Base-by-base conservation (phyloP, 2,329 filamentous ascomycete species). In the Epichloe scottii region DNA sequence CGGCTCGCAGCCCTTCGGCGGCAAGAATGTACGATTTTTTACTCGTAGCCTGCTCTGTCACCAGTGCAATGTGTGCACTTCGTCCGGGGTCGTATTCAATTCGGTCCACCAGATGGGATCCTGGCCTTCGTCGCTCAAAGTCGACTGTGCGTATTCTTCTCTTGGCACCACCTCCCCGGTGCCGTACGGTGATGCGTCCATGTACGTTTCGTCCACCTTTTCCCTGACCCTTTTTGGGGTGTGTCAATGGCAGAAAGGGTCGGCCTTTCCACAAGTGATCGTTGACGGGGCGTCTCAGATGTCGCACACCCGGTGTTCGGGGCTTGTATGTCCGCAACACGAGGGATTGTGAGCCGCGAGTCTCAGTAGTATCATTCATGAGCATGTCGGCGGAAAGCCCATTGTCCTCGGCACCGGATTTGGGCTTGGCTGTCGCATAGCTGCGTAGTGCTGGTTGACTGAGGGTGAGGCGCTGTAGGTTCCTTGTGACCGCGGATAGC, bases 81-180 rank as follows among this genome's bases (percentile, higher is more conserved):
- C 93, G 85, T 57, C 89, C 89, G 1, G 93, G 93, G 61, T 98
- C 94, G 67, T 97, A 90, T 68, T 98, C 93, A 62, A 98, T 93
- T 54, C 93, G 82, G 65, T 97, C 90, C 50, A 98, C 91, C 15
- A 84, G 70, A 60, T 97, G 93, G 56, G 87, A 83, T 17, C 93
- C 93, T 0, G 89, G 81, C 26, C 78, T 78, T 67, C 77, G 81
- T 50, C 93, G 84, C 57, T 82, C 73, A 66, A 95, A 98, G 68
- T 98, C 94, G 35, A 98, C 83, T 1, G 82, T 93, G 54, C 94
- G 78, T 71, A 98, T 94, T 63, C 93, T 84, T 63, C 90, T 78
- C 76, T 96, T 95, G 54, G 85, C 84, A 58, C 93, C 94, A 66
- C 91, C 93, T 64, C 93, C 93, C 52, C 86, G 84, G 72, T 98